These are phyloP conservation scores for Ascochyta lentis DNA, from an alignment of 2,329 filamentous ascomycete genomes.

Conservation along the genomic window DNA sequence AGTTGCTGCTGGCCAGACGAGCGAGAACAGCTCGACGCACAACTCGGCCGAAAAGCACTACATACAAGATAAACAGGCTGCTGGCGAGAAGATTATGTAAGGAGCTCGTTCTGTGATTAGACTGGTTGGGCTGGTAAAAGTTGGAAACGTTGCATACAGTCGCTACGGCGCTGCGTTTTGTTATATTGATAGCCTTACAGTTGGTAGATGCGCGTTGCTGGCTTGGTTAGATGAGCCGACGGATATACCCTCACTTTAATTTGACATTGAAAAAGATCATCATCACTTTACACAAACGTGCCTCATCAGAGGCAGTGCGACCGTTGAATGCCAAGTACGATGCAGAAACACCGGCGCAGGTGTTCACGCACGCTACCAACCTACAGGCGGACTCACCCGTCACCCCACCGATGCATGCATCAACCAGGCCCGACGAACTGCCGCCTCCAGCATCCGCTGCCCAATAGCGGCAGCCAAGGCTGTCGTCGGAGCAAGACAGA, in stretches of 20 bases:
- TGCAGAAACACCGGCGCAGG: constrained; percentile 5
- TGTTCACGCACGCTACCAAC: constrained; percentile 3
- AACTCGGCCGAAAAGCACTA: constrained; percentile 32
- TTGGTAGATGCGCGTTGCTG: neutral
- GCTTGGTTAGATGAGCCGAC: neutral
- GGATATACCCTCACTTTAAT: constrained; percentile 20
- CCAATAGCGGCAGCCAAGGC: neutral
- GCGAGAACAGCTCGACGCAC: constrained; percentile 35
- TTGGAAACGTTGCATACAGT: constrained; percentile 9
- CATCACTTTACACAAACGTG: neutral
- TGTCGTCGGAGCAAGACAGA: neutral
- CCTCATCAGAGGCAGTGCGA: neutral
- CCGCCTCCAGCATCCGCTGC: neutral
- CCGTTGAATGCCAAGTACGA: neutral
- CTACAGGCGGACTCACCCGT: constrained; percentile 12
- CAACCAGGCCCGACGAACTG: neutral
- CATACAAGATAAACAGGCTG: constrained; percentile 30
- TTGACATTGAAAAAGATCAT: constrained; percentile 5
- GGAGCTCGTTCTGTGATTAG: neutral
- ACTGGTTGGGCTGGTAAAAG: constrained; percentile 5
- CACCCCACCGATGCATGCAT: neutral
- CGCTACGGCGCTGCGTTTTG: constrained; percentile 12
- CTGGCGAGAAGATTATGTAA: constrained; percentile 23
- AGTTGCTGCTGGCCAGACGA: constrained; percentile 32
- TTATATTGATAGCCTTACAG: constrained; percentile 12